Conservation (phyloP, 2,329 filamentous ascomycete genomes). For the Ilyonectria sp. region DNA sequence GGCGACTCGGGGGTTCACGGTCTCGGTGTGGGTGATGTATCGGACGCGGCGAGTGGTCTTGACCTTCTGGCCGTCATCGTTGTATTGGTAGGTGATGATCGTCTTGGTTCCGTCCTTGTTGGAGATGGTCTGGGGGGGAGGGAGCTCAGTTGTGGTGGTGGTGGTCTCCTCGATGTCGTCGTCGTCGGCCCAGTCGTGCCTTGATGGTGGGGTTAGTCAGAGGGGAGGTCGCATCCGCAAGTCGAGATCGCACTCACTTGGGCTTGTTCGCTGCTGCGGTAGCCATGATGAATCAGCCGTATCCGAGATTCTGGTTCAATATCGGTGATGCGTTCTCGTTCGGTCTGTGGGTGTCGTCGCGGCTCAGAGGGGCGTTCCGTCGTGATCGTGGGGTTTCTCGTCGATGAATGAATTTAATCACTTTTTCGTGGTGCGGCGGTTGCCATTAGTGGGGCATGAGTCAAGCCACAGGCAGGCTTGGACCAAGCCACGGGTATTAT, state of each 20-base stretch:
- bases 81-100: constrained; percentile 88
- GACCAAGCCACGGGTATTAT: constrained; percentile 26
- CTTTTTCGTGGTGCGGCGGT: constrained; percentile 59
- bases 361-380: constrained; percentile 43
- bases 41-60: constrained; percentile 98
- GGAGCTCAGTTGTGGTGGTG: constrained; percentile 73
- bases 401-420: constrained; percentile 56
- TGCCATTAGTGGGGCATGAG: constrained; percentile 52
- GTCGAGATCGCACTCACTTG: constrained; percentile 53
- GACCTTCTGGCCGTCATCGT: constrained; percentile 95
- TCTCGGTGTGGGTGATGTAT: constrained; percentile 90
- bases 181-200: constrained; percentile 94
- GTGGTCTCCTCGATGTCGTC: constrained; percentile 85
- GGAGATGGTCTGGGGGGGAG: constrained; percentile 87
- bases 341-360: constrained; percentile 43
- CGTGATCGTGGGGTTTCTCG: constrained; percentile 58
- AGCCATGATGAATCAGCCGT: constrained; percentile 55
- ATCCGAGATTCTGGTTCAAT: constrained; percentile 33
- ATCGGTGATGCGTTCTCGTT: constrained; percentile 32
- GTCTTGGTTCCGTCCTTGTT: constrained; percentile 99
- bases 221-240: constrained; percentile 37
- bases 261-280: constrained; percentile 57
- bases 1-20: constrained; percentile 96
- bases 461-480: constrained; percentile 47
- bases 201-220: constrained; percentile 57